Conservation (phyloP, 1,284 basidiomycete species). For the Leccinum subatratum region DNA sequence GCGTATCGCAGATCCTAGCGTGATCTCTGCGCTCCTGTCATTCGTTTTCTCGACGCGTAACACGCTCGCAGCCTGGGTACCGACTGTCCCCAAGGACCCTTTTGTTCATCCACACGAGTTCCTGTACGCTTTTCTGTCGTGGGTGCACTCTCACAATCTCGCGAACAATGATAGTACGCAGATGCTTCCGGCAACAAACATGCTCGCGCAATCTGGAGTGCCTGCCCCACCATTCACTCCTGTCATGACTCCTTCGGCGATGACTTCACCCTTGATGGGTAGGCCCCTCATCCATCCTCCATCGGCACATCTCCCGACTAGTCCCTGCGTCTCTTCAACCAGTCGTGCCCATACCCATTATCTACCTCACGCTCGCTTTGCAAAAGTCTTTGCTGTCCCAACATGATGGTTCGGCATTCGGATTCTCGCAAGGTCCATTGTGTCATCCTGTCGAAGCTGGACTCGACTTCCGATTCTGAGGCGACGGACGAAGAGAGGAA, state of each 20-base stretch:
- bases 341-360: constrained; percentile 6
- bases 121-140: constrained; percentile 38
- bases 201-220: constrained; percentile 15
- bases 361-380: constrained; percentile 44
- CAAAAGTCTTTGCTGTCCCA: constrained; percentile 46
- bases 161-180: constrained; percentile 15
- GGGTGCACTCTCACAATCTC: constrained; percentile 23
- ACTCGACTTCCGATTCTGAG: constrained; percentile 36
- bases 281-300: constrained; percentile 9
- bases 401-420: constrained; percentile 48
- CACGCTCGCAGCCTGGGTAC: constrained; percentile 44
- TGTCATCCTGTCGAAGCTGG: constrained; percentile 50
- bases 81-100: constrained; percentile 67
- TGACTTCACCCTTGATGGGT: constrained; percentile 12
- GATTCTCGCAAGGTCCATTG: constrained; percentile 61
- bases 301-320: not conserved
- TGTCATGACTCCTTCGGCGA: constrained; percentile 4
- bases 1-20: constrained; percentile 64
- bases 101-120: constrained; percentile 65
- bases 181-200: constrained; percentile 3
- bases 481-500: constrained; percentile 28
- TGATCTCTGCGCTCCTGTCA: constrained; percentile 65
- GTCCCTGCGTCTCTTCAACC: not conserved
- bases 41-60: constrained; percentile 63
- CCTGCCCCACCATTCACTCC: constrained; percentile 15